Evolutionary conservation across 495 filamentous ascomycete species (phyloP), one percentile per base, ranked within the genome.

Genomic region (Penicillium pancosmium): DNA sequence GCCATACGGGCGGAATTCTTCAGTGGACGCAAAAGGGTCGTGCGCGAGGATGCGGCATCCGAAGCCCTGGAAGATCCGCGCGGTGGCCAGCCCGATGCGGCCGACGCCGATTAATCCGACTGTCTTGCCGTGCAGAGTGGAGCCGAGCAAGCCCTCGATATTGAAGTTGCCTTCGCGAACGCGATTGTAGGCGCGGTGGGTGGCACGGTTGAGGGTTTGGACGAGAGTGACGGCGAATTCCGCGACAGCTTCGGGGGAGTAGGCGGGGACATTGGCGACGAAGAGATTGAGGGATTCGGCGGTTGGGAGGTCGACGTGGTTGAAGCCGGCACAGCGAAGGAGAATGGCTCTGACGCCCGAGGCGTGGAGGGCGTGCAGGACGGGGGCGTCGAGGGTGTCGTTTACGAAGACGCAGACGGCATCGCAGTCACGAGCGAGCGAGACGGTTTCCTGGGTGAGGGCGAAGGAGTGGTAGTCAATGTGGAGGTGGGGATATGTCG

Each of bases 391-490:
- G 38, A 88, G 76, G 5, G 65, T 73, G 72, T 90, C 87, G 74
- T 90, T 90, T 56, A 90, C 88, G 68, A 90, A 90, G 67, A 85
- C 85, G 73, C 87, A 89, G 52, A 90, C 76, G 54, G 86, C 88
- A 36, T 77, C 71, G 59, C 80, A 74, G 55, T 71, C 81, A 10
- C 66, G 58, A 2, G 84, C 84, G 19, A 89, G 78, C 2, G 81
- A 55, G 1, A 78, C 83, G 9, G 87, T 90, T 23, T 85, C 77
- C 47, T 69, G 46, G n/a, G 72, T 75, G 1, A 88, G 77, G 9
- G 84, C 59, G 63, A 86, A 85, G 52, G 81, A 72, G 71, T 87
- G 84, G 65, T 78, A 85, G 60, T 72, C 64, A 50, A 85, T 70
- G 36, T 73, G 59, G 66, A 74, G 61, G 54, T 59, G 34, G 51